phyloP scores from a whole-genome alignment of 1,139 yeast genomes.

The Scheffersomyces lignicola region DNA sequence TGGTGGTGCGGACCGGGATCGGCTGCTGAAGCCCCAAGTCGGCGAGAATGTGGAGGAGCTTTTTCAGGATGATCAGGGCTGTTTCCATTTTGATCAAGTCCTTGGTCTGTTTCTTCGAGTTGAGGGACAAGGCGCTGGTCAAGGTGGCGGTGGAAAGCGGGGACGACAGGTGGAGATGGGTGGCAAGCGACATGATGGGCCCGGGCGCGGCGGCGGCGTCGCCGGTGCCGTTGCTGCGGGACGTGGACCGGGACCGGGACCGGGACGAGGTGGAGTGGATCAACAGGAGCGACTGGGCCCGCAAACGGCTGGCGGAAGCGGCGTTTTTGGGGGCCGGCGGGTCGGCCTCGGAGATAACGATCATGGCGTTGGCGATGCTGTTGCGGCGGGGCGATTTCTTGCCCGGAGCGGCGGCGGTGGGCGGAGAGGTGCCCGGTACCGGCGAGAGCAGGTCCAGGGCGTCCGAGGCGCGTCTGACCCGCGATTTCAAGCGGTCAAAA shows the following conservation, averaged over 20 bases:
- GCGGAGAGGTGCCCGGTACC: neutral
- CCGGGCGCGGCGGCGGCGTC: no score
- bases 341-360: constrained; percentile 18
- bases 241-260: constrained; percentile 11
- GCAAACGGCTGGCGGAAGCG: constrained; percentile 10
- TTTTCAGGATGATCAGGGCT: constrained; percentile 37
- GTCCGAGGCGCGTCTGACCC: constrained; percentile 14
- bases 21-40: constrained; percentile 47
- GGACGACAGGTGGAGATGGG: no score
- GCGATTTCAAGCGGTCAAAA: constrained; percentile 20
- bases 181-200: no score
- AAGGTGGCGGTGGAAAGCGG: constrained; percentile 4
- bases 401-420: neutral
- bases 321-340: constrained; percentile 4
- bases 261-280: constrained; percentile 9
- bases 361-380: constrained; percentile 22
- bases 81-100: constrained; percentile 44
- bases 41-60: constrained; percentile 28
- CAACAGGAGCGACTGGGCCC: constrained; percentile 22
- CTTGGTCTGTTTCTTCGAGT: constrained; percentile 25
- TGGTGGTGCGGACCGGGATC: constrained; percentile 31
- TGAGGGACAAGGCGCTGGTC: constrained; percentile 9
- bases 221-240: constrained; percentile 6
- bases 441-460: neutral
- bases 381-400: constrained; percentile 13